These are phyloP conservation scores for Wickerhamiella australiensis DNA, from an alignment of 805 yeast species.

Conservation along the genomic window DNA sequence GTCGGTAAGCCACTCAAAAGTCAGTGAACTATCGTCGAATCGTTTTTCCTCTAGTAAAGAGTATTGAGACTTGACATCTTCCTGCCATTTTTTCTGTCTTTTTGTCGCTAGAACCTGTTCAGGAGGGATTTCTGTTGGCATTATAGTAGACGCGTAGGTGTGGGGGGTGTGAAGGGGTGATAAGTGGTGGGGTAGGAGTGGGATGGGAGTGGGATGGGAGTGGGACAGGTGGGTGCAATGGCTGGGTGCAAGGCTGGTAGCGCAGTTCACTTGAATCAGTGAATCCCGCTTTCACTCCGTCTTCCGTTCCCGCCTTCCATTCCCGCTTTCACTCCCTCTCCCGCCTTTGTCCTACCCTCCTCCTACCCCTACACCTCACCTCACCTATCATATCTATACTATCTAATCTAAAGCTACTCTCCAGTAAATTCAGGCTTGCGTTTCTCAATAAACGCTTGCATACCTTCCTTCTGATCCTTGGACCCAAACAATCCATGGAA, in stretches of 20 bases:
- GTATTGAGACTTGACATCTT: not conserved
- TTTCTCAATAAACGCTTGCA: constrained; percentile 40
- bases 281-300: no score
- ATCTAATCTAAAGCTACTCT: constrained; percentile 18
- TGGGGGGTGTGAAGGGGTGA: not conserved
- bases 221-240: no score
- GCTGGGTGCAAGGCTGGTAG: no score
- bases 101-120: not conserved
- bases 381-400: no score
- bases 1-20: not conserved
- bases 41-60: not conserved
- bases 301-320: no score
- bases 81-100: not conserved
- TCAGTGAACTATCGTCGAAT: not conserved
- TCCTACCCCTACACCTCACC: no score
- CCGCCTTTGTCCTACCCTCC: no score
- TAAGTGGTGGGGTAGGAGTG: no score
- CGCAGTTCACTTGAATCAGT: no score
- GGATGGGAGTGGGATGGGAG: no score
- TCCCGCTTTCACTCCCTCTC: no score
- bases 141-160: not conserved
- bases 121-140: not conserved
- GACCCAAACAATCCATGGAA: constrained; percentile 39
- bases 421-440: constrained; percentile 31
- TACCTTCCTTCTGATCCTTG: constrained; percentile 38